Conservation (phyloP, 768 basidiomycete genomes). For the Peribolospora baueri region DNA sequence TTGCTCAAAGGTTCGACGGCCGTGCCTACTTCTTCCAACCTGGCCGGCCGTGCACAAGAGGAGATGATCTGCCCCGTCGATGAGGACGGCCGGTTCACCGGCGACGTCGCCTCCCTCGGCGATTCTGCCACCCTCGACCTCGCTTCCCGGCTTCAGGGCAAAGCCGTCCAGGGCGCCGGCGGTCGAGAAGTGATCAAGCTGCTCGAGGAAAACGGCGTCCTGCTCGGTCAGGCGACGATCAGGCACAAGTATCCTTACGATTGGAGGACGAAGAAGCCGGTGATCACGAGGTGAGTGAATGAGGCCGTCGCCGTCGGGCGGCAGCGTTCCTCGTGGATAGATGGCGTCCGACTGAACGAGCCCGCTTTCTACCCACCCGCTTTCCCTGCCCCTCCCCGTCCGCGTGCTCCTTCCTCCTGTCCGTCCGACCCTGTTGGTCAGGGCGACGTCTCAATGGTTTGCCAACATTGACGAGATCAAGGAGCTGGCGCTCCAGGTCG, state of each 20-base stretch:
- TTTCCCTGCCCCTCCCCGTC: no score
- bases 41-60: conserved; percentile 21
- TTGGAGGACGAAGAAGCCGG: conserved; percentile 80
- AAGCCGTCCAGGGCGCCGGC: conserved; percentile 50
- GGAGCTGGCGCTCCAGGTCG: conserved; percentile 39
- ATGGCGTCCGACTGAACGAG: background rate
- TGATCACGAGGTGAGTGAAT: conserved; percentile 53
- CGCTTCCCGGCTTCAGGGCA: conserved; percentile 32
- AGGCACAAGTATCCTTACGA: conserved; percentile 87
- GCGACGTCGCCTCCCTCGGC: conserved; percentile 33
- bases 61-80: conserved; percentile 61
- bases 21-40: conserved; percentile 10
- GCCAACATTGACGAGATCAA: conserved; percentile 74
- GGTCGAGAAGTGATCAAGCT: conserved; percentile 40
- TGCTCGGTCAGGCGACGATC: conserved; percentile 44
- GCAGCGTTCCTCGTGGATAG: background rate
- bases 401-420: background rate
- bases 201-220: conserved; percentile 27
- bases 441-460: conserved; percentile 94
- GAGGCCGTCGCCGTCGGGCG: background rate
- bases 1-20: background rate
- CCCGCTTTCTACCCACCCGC: background rate
- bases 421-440: conserved; percentile 14
- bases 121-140: conserved; percentile 22
- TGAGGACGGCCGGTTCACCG: conserved; percentile 42